phyloP scores from a whole-genome alignment of 2,329 filamentous ascomycete genomes.

The Pseudocercospora cruenta region DNA sequence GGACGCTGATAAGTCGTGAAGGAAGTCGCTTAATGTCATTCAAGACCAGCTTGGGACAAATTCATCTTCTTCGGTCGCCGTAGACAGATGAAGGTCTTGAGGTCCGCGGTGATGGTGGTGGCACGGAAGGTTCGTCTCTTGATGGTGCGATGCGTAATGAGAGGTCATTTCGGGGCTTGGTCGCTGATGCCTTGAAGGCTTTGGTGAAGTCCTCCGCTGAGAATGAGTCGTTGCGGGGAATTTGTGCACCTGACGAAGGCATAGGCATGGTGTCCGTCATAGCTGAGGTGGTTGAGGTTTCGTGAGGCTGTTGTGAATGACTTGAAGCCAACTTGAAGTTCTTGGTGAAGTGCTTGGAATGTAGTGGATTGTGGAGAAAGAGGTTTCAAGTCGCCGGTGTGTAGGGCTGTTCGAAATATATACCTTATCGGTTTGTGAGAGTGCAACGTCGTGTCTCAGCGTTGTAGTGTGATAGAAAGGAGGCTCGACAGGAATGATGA shows the following conservation, averaged over 20 bases:
- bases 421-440: neutral
- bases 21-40: neutral
- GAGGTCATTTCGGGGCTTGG: slow-evolving; percentile 38
- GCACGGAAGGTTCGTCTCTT: slow-evolving; percentile 33
- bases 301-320: neutral
- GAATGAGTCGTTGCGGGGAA: slow-evolving; percentile 43
- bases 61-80: slow-evolving; percentile 29
- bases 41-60: slow-evolving; percentile 24
- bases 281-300: slow-evolving; percentile 16
- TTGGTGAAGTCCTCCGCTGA: slow-evolving; percentile 39
- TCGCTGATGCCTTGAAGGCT: slow-evolving; percentile 39
- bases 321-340: neutral
- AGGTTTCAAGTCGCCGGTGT: neutral
- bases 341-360: neutral
- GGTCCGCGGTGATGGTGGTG: slow-evolving; percentile 37
- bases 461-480: slow-evolving; percentile 6
- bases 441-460: slow-evolving; percentile 9
- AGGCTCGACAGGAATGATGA: neutral
- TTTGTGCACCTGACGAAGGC: slow-evolving; percentile 26
- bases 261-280: slow-evolving; percentile 42
- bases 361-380: neutral
- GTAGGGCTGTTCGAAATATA: neutral
- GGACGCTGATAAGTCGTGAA: neutral
- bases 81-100: slow-evolving; percentile 36
- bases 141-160: slow-evolving; percentile 34